phyloP scores from a whole-genome alignment of 2,329 filamentous ascomycete species.

The Sarocladium strictum region DNA sequence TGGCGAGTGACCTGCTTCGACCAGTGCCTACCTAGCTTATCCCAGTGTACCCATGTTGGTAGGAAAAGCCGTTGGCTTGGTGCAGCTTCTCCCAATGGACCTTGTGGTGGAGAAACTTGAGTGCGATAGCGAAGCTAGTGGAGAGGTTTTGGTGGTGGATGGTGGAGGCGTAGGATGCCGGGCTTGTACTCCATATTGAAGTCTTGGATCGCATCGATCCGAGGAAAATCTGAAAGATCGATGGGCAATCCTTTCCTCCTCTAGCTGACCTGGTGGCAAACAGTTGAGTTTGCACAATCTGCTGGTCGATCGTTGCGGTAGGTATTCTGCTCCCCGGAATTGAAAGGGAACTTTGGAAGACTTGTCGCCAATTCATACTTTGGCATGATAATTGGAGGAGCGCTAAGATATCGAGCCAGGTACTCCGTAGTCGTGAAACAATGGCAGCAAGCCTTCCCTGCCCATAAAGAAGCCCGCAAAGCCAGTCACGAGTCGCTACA shows the following conservation, averaged over 20 bases:
- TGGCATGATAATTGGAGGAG: background rate
- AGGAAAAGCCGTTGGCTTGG: too few relatives aligned
- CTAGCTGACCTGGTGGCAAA: too few relatives aligned
- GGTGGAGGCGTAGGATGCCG: background rate
- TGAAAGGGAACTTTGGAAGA: background rate
- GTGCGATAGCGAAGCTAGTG: background rate
- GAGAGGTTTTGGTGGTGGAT: background rate
- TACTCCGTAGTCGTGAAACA: slow-evolving; percentile 4
- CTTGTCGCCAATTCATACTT: background rate
- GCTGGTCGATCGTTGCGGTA: background rate
- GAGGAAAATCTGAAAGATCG: slow-evolving; percentile 1
- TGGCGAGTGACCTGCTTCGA: too few relatives aligned
- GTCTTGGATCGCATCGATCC: slow-evolving; percentile 5
- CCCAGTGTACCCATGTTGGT: too few relatives aligned
- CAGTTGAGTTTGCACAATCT: background rate
- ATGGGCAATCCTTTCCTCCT: background rate
- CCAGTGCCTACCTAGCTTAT: background rate
- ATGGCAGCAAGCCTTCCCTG: background rate
- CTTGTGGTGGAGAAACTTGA: background rate
- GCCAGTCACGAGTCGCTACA: background rate
- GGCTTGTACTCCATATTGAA: too few relatives aligned
- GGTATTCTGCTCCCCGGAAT: background rate
- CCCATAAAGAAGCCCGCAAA: background rate
- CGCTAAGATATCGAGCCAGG: background rate
- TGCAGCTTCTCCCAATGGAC: background rate